phyloP scores from a whole-genome alignment of 176 grass and related monocot species.

The Pontederia paniculata region DNA sequence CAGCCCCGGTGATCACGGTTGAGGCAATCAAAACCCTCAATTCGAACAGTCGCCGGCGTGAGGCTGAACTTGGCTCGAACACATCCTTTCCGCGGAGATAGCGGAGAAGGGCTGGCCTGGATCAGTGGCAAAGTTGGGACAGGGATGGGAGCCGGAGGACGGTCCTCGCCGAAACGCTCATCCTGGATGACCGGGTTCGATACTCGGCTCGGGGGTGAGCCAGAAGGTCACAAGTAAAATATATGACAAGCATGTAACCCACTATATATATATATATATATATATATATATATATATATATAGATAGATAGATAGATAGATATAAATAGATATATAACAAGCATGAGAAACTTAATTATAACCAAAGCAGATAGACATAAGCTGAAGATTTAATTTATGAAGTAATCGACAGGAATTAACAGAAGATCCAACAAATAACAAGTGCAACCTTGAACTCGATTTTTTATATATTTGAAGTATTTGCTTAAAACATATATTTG shows the following conservation, averaged over 20 bases:
- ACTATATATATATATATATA: no score
- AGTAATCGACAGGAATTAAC: no score
- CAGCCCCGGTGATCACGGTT: constrained; percentile 34
- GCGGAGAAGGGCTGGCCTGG: constrained; percentile 1
- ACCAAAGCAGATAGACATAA: background rate
- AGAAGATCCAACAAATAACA: no score
- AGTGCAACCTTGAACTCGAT: no score
- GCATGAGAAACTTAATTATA: background rate
- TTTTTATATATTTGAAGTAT: no score
- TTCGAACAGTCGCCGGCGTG: constrained; percentile 55
- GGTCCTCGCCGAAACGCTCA: constrained; percentile 62
- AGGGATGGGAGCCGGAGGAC: constrained; percentile 11
- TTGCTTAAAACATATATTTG: no score
- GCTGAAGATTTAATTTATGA: background rate
- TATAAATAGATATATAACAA: constrained; percentile 4
- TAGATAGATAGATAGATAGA: no score
- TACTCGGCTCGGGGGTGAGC: constrained; percentile 66
- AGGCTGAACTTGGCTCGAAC: constrained; percentile 33
- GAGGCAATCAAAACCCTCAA: constrained; percentile 99
- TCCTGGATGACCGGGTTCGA: constrained; percentile 85
- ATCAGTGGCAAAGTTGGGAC: background rate
- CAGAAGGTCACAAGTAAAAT: background rate
- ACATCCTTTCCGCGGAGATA: constrained; percentile 40
- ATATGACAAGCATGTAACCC: constrained; percentile 7
- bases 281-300: no score